phyloP scores from a whole-genome alignment of 163 green algal species.

The Coccomyxa subellipsoidea region DNA sequence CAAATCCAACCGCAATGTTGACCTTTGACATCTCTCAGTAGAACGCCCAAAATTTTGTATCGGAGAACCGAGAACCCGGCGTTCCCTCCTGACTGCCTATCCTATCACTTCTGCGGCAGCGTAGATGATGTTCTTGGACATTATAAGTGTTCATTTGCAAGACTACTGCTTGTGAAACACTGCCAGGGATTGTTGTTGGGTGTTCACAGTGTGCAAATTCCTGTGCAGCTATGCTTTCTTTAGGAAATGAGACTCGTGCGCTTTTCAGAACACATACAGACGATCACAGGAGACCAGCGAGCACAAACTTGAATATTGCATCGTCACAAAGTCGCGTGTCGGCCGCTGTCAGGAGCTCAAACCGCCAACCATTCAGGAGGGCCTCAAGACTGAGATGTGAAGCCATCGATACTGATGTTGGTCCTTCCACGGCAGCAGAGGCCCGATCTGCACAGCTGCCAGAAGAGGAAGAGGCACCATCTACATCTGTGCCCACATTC shows the following conservation, averaged over 20 bases:
- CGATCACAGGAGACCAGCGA: not conserved
- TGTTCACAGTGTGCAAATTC: no score
- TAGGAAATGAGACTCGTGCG: not conserved
- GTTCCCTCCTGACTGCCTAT: not conserved
- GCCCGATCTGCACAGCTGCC: not conserved
- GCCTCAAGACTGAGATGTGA: not conserved
- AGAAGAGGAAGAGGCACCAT: not conserved
- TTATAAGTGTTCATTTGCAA: not conserved
- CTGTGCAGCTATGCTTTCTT: not conserved
- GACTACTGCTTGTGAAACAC: not conserved
- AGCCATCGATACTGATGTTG: conserved; percentile 5
- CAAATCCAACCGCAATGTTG: not conserved
- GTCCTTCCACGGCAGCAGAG: not conserved
- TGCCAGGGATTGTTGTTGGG: not conserved
- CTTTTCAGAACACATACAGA: not conserved
- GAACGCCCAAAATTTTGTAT: not conserved
- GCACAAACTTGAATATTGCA: not conserved
- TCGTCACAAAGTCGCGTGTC: not conserved
- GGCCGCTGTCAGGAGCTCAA: not conserved
- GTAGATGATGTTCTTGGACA: not conserved
- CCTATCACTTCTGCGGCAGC: not conserved
- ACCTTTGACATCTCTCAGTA: not conserved
- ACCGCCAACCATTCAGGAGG: not conserved
- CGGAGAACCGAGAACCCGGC: not conserved
- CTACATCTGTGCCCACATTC: conserved; percentile 28